phyloP scores from a whole-genome alignment of 192 early-diverging fungal genomes.

The Coemansia erecta region DNA sequence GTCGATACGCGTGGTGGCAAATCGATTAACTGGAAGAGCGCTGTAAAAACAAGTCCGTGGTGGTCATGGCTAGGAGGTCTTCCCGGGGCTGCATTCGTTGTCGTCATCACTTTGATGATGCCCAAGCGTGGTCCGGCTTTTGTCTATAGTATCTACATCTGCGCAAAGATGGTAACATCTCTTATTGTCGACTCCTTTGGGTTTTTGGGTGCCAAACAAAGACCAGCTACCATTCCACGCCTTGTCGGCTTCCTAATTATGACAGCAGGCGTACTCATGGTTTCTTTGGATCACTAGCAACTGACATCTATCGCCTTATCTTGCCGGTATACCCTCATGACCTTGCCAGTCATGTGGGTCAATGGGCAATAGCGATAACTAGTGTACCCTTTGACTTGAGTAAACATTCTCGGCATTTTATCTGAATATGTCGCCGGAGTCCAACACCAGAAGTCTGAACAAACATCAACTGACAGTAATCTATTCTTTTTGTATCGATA shows the following conservation, averaged over 20 bases:
- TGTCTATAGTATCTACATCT: slow-evolving; percentile 25
- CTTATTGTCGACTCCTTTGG: slow-evolving; percentile 27
- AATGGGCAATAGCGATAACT: no score
- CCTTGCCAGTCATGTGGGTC: no score
- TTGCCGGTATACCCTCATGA: not conserved
- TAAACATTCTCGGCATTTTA: no score
- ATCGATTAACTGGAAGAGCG: slow-evolving; percentile 27
- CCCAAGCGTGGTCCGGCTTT: slow-evolving; percentile 21
- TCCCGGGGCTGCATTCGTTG: slow-evolving; percentile 23
- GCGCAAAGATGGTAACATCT: slow-evolving; percentile 24
- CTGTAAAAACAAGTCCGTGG: slow-evolving; percentile 24
- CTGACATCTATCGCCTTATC: not conserved
- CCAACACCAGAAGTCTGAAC: no score
- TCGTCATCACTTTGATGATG: slow-evolving; percentile 32
- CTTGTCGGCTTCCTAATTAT: slow-evolving; percentile 18
- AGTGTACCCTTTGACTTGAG: no score
- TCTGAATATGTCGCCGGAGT: no score
- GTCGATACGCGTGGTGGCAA: slow-evolving; percentile 26
- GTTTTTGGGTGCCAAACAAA: slow-evolving; percentile 23
- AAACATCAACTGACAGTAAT: no score
- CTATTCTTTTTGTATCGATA: not conserved
- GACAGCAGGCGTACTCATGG: slow-evolving; percentile 28
- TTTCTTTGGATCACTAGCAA: slow-evolving; percentile 15
- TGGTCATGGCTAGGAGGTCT: slow-evolving; percentile 29
- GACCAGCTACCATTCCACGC: slow-evolving; percentile 22